Evolutionary conservation across 164 flowering plant genomes (phyloP).

Genomic region (Chloranthus sessilifolius): DNA sequence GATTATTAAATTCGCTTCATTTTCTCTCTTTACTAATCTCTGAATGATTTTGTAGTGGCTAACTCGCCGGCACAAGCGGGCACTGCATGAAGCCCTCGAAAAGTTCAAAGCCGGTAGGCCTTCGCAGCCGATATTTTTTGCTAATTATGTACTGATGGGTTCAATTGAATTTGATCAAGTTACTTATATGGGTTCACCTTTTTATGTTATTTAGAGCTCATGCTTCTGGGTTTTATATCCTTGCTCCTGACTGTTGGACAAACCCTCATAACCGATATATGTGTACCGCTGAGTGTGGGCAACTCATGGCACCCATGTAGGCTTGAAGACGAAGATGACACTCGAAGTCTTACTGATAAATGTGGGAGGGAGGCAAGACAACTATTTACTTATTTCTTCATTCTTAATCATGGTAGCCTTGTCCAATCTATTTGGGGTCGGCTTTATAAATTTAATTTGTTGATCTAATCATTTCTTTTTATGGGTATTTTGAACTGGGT

Average conservation of each 20-base stretch:
- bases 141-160: no score
- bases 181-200: not conserved
- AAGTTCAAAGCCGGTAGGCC: slow-evolving; percentile 59
- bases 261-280: slow-evolving; percentile 25
- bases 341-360: not conserved
- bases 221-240: slow-evolving; percentile 46
- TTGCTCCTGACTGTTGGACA: slow-evolving; percentile 42
- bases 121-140: no score
- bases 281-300: slow-evolving; percentile 30
- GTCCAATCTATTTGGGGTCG: no score
- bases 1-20: no score
- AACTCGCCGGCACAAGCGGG: slow-evolving; percentile 30
- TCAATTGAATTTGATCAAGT: no score
- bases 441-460: not conserved
- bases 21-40: no score
- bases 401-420: not conserved
- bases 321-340: slow-evolving; percentile 10
- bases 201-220: slow-evolving; percentile 33
- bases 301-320: slow-evolving; percentile 45
- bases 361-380: slow-evolving; percentile 11
- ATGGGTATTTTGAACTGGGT: not conserved
- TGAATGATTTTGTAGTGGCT: slow-evolving; percentile 42
- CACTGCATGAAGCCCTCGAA: slow-evolving; percentile 43
- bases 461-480: not conserved
- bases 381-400: not conserved